Percentiles rank a stretch among this genome's conserved stretches.
Conservation (phyloP, 768 basidiomycete species). For the Suillus ampliporus region DNA sequence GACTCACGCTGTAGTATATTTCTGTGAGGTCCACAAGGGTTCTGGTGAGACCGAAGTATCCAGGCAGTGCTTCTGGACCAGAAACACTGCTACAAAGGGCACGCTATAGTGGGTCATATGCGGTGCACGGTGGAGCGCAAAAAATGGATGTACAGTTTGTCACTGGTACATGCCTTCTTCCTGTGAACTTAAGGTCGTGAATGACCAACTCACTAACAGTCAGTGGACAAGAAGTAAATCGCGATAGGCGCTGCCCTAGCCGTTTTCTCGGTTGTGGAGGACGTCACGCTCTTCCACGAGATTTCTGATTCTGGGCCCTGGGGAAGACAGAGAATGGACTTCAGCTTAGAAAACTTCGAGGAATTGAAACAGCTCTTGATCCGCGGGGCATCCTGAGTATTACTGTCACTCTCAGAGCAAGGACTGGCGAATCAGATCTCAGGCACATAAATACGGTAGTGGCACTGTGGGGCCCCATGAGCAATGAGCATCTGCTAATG, state of each 20-base stretch:
- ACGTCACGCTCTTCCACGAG: constrained; percentile 55
- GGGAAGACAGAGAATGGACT: constrained; percentile 69
- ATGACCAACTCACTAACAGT: constrained; percentile 25
- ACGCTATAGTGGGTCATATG: constrained; percentile 24
- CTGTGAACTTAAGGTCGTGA: constrained; percentile 29
- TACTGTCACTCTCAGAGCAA: constrained; percentile 65
- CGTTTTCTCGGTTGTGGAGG: constrained; percentile 52
- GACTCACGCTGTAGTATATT: constrained; percentile 53
- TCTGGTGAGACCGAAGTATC: background rate
- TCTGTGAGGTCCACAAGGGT: constrained; percentile 35
- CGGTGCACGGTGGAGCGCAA: constrained; percentile 31
- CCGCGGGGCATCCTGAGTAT: constrained; percentile 90
- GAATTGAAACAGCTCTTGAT: constrained; percentile 85
- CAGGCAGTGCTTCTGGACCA: too few relatives aligned
- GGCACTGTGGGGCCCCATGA: too few relatives aligned
- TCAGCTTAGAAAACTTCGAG: constrained; percentile 72
- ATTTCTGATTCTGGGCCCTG: constrained; percentile 70
- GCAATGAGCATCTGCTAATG: too few relatives aligned
- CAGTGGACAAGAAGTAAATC: constrained; percentile 14
- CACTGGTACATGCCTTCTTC: constrained; percentile 26
- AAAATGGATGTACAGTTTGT: constrained; percentile 41
- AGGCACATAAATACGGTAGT: too few relatives aligned
- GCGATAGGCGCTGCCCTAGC: constrained; percentile 42
- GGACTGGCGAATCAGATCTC: too few relatives aligned
- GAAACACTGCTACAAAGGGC: constrained; percentile 13